Evolutionary conservation across 2,329 filamentous ascomycete genomes (phyloP).

Genomic region (Venturia carpophila): DNA sequence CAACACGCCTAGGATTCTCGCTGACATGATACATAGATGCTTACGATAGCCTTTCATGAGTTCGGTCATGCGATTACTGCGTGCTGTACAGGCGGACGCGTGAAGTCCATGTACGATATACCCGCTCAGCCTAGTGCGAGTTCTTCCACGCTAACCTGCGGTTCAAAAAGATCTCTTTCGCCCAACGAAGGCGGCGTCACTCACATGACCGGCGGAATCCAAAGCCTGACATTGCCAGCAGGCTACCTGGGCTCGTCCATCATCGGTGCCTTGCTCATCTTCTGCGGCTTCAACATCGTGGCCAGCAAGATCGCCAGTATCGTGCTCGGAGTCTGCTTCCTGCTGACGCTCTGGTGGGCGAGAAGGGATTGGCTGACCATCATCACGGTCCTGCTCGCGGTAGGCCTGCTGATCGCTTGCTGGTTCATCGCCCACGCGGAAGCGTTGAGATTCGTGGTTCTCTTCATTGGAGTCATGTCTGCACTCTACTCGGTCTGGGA

Average conservation of each 20-base stretch:
- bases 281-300: conserved; percentile 74
- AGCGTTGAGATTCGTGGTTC: conserved; percentile 60
- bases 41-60: conserved; percentile 77
- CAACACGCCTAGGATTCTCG: not conserved
- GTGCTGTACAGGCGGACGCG: conserved; percentile 62
- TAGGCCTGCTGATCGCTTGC: conserved; percentile 62
- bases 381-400: conserved; percentile 58
- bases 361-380: conserved; percentile 72
- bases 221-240: conserved; percentile 58
- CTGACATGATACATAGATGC: conserved; percentile 48
- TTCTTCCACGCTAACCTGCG: too few relatives aligned
- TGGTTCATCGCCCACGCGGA: conserved; percentile 77
- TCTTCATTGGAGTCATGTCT: conserved; percentile 79
- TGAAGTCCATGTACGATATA: conserved; percentile 53
- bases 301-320: conserved; percentile 73
- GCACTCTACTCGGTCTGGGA: conserved; percentile 77
- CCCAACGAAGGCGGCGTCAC: conserved; percentile 72
- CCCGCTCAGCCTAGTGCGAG: too few relatives aligned
- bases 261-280: conserved; percentile 69
- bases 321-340: conserved; percentile 62
- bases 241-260: conserved; percentile 71
- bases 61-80: conserved; percentile 68
- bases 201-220: conserved; percentile 63
- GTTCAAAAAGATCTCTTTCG: conserved; percentile 46
- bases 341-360: conserved; percentile 77